Base-by-base conservation (phyloP, 1,139 yeast species). In the Geotrichum aggregatum region DNA sequence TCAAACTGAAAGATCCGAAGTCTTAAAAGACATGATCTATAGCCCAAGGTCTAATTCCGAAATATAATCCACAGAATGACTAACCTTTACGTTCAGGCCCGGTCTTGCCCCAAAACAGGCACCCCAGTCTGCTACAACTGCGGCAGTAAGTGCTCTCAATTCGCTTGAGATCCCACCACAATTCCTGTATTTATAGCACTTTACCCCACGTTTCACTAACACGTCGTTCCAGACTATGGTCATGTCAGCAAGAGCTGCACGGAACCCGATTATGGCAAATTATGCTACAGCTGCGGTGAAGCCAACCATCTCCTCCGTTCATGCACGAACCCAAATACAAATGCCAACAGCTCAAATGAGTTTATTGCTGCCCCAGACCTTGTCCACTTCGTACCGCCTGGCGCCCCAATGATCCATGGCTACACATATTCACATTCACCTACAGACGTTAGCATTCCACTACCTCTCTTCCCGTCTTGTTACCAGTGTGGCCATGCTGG, bases 401-500 rank as follows among this genome's bases (percentile, higher is more conserved):
- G 40, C 21, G 10, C 36, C 14, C 36, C 36, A n/a, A 2, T 34
- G 36, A 34, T 34, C 3, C 18, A 14, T 18, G n/a, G 18, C 36
- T 34, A n/a, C 18, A 16, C 36, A 34, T n/a, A 13, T 8, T 24
- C 28, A 18, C 36, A n/a, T 5, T 14, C 34, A 13, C 6, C 34
- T n/a, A n/a, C 36, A 34, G 36, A 34, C 36, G 5, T n/a, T 4
- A 34, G 41, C 24, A 36, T 36, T 10, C 41, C 41, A 3, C 5
- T 24, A 24, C 8, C 36, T 56, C 58, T n/a, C n/a, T 40, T 55
- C 19, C 47, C 50, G 66, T 87, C 86, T 71, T 89, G 97, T 74
- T 88, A 87, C 79, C 87, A 87, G 73, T 89, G 96, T 75, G 96
- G 96, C 66, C 87, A 87, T 74, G 78, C 84, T 62, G 96, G 96